Conservation (phyloP, 169 alveolate species). For the Ichthyophthirius multifiliis region DNA sequence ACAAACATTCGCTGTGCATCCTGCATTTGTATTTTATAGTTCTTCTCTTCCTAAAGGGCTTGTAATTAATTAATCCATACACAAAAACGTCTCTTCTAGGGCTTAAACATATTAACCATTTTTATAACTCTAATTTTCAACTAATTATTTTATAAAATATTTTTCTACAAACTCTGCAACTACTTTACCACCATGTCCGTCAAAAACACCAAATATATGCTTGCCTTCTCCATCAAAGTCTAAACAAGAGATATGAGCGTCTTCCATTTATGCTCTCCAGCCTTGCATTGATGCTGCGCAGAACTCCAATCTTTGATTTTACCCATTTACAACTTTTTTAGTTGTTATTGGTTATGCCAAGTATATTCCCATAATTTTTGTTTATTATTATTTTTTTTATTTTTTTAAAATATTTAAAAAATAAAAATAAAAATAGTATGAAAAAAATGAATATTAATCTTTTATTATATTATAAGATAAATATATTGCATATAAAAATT, state of each 20-base stretch:
- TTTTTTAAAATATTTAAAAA: no score
- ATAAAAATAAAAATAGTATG: no score
- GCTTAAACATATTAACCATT: slow-evolving; percentile 46
- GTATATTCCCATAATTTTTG: neutral
- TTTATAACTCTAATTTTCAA: slow-evolving; percentile 24
- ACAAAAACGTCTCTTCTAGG: slow-evolving; percentile 48
- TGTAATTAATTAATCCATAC: slow-evolving; percentile 45
- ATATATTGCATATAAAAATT: no score
- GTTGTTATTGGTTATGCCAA: neutral
- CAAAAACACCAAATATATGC: slow-evolving; percentile 95
- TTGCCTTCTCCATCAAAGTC: slow-evolving; percentile 47
- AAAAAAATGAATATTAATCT: no score
- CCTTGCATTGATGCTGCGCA: slow-evolving; percentile 60
- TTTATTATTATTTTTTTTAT: neutral
- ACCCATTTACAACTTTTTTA: neutral
- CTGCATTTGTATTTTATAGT: slow-evolving; percentile 51
- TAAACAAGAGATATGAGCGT: slow-evolving; percentile 87
- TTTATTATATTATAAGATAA: no score
- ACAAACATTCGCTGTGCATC: slow-evolving; percentile 81
- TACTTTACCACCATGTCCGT: slow-evolving; percentile 98
- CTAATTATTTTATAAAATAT: slow-evolving; percentile 64
- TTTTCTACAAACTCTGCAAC: slow-evolving; percentile 92
- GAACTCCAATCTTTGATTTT: neutral
- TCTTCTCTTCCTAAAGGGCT: slow-evolving; percentile 20
- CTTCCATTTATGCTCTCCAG: slow-evolving; percentile 96